These are phyloP conservation scores for Teunomyces pallodes DNA, from an alignment of 805 yeast genomes.

Conservation along the genomic window DNA sequence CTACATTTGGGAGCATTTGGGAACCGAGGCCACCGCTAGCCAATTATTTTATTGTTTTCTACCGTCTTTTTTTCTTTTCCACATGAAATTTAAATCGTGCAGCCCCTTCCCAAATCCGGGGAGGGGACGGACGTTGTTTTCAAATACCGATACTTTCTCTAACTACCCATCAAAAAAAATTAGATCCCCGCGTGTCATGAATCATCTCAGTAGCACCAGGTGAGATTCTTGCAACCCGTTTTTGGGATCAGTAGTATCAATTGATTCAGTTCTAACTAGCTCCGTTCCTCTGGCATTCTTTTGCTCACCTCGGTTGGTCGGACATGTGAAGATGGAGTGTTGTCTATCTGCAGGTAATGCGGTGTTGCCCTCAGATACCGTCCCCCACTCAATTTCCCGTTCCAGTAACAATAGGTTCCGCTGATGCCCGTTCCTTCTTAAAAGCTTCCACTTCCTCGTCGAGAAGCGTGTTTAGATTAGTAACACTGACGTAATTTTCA, in stretches of 20 bases:
- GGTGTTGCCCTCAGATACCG: not conserved
- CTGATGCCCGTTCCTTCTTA: conserved; percentile 9
- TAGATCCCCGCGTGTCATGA: not conserved
- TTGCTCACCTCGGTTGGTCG: not conserved
- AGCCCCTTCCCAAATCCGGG: not conserved
- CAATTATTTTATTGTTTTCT: not conserved
- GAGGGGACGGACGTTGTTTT: not conserved
- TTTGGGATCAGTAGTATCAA: no score
- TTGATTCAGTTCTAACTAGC: no score
- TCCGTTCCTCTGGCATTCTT: no score
- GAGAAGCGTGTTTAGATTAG: conserved; percentile 14
- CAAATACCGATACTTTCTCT: not conserved
- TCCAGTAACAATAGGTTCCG: not conserved
- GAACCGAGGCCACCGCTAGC: not conserved
- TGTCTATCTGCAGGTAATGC: not conserved
- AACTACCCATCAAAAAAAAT: not conserved
- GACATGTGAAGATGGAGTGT: not conserved
- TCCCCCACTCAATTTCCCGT: not conserved
- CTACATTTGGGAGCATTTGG: not conserved
- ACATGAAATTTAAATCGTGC: not conserved
- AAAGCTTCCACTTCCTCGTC: conserved; percentile 21
- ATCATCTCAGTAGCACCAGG: not conserved
- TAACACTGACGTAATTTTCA: conserved; percentile 39
- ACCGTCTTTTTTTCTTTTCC: not conserved
- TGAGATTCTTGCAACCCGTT: no score